Evolutionary conservation across 1,139 yeast genomes (phyloP).

Genomic region (Suhomyces yuchorum): DNA sequence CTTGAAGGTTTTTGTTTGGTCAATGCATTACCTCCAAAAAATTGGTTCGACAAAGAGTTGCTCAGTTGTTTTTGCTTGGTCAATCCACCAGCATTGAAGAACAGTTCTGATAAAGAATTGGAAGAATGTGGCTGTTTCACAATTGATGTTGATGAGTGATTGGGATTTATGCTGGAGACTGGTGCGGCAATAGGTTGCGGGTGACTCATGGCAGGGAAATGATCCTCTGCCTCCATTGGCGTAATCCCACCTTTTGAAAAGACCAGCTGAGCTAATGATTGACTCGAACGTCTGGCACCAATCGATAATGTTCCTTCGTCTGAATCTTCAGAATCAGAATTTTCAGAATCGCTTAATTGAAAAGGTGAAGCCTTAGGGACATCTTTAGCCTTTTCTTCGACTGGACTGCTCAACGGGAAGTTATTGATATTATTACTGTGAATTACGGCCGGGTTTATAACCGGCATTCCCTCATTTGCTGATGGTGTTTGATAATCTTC

Average conservation of each 20-base stretch:
- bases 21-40: constrained; percentile 31
- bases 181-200: constrained; percentile 33
- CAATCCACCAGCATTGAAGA: constrained; percentile 22
- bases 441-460: constrained; percentile 26
- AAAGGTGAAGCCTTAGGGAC: constrained; percentile 12
- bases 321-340: constrained; percentile 21
- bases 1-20: constrained; percentile 46
- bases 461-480: constrained; percentile 21
- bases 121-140: constrained; percentile 48
- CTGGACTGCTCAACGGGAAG: constrained; percentile 4
- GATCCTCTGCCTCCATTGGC: constrained; percentile 18
- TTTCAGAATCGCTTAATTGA: constrained; percentile 19
- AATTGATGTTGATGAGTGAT: constrained; percentile 38
- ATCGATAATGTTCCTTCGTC: constrained; percentile 44
- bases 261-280: constrained; percentile 50
- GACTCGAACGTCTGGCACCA: constrained; percentile 44
- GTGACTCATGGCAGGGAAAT: constrained; percentile 25
- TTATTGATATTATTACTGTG: constrained; percentile 18
- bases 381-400: not conserved
- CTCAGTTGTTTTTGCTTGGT: constrained; percentile 46
- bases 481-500: constrained; percentile 15
- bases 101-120: constrained; percentile 38
- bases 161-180: constrained; percentile 35
- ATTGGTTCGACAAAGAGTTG: constrained; percentile 37
- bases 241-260: constrained; percentile 32